Evolutionary conservation across 2,329 filamentous ascomycete species (phyloP).

Genomic region (Rasamsonia emersonii): DNA sequence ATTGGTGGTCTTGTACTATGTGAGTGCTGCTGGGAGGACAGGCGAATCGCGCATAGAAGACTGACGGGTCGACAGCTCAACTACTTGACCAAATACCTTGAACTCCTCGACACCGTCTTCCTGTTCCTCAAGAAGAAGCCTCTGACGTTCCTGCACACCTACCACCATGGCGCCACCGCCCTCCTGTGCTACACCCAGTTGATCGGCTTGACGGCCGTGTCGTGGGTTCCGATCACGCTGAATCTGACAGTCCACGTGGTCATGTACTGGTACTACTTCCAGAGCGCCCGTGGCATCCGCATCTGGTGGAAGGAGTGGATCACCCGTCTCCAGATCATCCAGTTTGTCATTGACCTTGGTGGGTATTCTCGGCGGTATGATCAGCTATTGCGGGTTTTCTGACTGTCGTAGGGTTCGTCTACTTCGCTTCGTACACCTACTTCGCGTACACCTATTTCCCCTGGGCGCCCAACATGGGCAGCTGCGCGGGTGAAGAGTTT

Average conservation of each 20-base stretch:
- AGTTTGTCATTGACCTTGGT: slow-evolving; percentile 96
- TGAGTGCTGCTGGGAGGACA: slow-evolving; percentile 53
- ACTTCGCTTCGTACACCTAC: slow-evolving; percentile 99
- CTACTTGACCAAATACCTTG: slow-evolving; percentile 96
- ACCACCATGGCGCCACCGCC: slow-evolving; percentile 94
- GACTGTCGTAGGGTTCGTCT: slow-evolving; percentile 69
- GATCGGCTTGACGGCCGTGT: slow-evolving; percentile 83
- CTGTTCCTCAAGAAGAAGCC: slow-evolving; percentile 99
- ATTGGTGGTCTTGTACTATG: slow-evolving; percentile 92
- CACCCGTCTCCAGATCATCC: slow-evolving; percentile 90
- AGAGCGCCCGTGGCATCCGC: slow-evolving; percentile 86
- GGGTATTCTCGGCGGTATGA: slow-evolving; percentile 29
- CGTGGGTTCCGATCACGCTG: slow-evolving; percentile 87
- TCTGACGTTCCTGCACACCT: slow-evolving; percentile 96
- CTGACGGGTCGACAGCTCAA: slow-evolving; percentile 64
- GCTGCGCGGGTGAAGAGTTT: slow-evolving; percentile 93
- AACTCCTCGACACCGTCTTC: slow-evolving; percentile 92
- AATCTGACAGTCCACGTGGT: slow-evolving; percentile 93
- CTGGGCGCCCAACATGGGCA: slow-evolving; percentile 72
- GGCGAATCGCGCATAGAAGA: too few species aligned
- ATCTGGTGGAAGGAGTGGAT: slow-evolving; percentile 99
- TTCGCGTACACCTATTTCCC: slow-evolving; percentile 87
- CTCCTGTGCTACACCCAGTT: slow-evolving; percentile 97
- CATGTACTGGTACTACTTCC: slow-evolving; percentile 99
- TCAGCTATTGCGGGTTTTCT: slow-evolving; percentile 11